Percentiles rank a stretch among this genome's conserved stretches.
phyloP scores from a whole-genome alignment of 805 yeast species.

The Hanseniaspora singularis region DNA sequence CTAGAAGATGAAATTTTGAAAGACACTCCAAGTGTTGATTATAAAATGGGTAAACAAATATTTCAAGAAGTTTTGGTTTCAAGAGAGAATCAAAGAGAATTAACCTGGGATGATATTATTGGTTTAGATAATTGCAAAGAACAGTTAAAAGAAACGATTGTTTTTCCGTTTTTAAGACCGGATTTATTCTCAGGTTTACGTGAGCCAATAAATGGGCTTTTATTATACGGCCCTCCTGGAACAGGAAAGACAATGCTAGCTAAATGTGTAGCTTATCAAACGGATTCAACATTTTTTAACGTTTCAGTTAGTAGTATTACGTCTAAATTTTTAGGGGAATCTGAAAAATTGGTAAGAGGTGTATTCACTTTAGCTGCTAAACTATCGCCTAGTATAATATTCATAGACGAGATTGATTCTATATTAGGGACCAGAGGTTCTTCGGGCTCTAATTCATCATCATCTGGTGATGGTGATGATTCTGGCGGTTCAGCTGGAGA shows the following conservation, averaged over 20 bases:
- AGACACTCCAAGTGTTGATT: slow-evolving; percentile 56
- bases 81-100: slow-evolving; percentile 54
- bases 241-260: slow-evolving; percentile 98
- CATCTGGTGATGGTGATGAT: slow-evolving; percentile 28
- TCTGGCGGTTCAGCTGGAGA: slow-evolving; percentile 47
- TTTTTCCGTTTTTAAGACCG: slow-evolving; percentile 88
- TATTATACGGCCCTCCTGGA: slow-evolving; percentile 96
- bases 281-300: slow-evolving; percentile 82
- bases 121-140: slow-evolving; percentile 82
- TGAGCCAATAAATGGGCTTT: slow-evolving; percentile 94
- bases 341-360: slow-evolving; percentile 86
- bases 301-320: slow-evolving; percentile 84
- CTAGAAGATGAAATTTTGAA: slow-evolving; percentile 27
- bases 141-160: slow-evolving; percentile 87
- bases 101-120: slow-evolving; percentile 90
- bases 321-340: slow-evolving; percentile 80
- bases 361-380: slow-evolving; percentile 72
- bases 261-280: slow-evolving; percentile 90
- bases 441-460: too few relatives aligned
- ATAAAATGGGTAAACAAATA: slow-evolving; percentile 66
- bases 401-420: slow-evolving; percentile 93
- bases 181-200: slow-evolving; percentile 81
- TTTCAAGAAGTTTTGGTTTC: slow-evolving; percentile 76
- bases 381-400: slow-evolving; percentile 83
- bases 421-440: slow-evolving; percentile 58